These are phyloP conservation scores for Daldinia childiae DNA, from an alignment of 495 filamentous ascomycete species.

Conservation along the genomic window DNA sequence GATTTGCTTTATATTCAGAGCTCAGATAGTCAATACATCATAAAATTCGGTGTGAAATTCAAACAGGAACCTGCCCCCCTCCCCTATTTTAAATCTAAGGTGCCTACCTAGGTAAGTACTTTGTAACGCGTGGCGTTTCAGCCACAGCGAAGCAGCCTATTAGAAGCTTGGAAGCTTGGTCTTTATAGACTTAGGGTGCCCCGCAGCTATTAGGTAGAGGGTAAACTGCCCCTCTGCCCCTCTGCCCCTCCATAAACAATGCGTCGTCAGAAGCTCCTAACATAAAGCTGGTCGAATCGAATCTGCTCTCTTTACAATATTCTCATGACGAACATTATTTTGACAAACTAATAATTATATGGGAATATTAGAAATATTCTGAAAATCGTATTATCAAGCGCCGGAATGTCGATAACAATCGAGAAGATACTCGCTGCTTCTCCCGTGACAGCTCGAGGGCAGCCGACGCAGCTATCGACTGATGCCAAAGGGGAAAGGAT, in stretches of 20 bases:
- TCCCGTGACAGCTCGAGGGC: conserved; percentile 84
- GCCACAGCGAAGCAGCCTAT: conserved; percentile 21
- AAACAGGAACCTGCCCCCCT: not conserved
- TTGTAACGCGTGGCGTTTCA: conserved; percentile 34
- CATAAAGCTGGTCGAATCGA: conserved; percentile 26
- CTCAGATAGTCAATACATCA: not conserved
- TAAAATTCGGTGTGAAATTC: not conserved
- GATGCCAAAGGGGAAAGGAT: conserved; percentile 93
- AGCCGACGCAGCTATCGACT: conserved; percentile 87
- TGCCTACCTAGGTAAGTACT: not conserved
- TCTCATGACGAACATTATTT: conserved; percentile 4
- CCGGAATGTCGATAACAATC: conserved; percentile 60
- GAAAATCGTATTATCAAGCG: not conserved
- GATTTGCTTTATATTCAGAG: not conserved
- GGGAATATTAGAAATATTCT: conserved; percentile 15
- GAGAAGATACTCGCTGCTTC: conserved; percentile 65
- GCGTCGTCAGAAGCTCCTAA: conserved; percentile 29
- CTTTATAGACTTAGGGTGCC: conserved; percentile 9
- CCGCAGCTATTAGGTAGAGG: conserved; percentile 23
- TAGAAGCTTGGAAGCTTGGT: not conserved
- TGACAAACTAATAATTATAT: conserved; percentile 7
- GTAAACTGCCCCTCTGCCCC: conserved; percentile 31
- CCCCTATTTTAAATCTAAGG: not conserved
- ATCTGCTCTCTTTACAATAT: conserved; percentile 2
- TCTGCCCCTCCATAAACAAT: conserved; percentile 39